Evolutionary conservation across 345 rosid species (phyloP).

Genomic region (Dovyalis caffra): DNA sequence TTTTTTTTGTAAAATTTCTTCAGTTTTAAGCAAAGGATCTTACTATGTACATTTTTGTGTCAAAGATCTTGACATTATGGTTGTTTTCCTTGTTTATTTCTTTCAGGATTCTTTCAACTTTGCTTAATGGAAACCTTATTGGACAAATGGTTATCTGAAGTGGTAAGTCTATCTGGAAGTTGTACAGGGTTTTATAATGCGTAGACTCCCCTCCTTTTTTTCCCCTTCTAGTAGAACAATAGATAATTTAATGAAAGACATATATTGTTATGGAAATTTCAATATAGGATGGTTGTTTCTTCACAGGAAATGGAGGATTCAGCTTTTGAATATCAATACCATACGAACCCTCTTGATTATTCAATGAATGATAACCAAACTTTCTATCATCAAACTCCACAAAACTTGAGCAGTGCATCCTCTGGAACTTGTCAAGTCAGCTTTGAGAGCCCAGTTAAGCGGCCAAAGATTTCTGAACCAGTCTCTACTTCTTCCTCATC

Average conservation of each 20-base stretch:
- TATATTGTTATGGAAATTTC: not conserved
- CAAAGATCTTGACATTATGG: too few relatives aligned
- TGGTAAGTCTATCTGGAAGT: too few relatives aligned
- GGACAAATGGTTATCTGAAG: not conserved
- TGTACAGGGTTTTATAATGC: too few relatives aligned
- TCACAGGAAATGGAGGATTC: constrained; percentile 34
- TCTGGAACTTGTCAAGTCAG: not conserved
- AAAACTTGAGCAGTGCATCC: not conserved
- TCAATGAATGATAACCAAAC: constrained; percentile 23
- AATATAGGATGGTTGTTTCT: not conserved
- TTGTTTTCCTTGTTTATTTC: not conserved
- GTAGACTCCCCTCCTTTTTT: too few relatives aligned
- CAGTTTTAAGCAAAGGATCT: too few relatives aligned
- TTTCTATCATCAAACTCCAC: constrained; percentile 13
- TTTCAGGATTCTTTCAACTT: not conserved
- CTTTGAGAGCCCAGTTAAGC: constrained; percentile 33
- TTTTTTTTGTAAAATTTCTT: too few relatives aligned
- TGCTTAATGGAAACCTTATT: not conserved
- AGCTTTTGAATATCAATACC: constrained; percentile 23
- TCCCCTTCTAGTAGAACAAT: too few relatives aligned
- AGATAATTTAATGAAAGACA: too few relatives aligned
- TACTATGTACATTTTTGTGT: too few relatives aligned
- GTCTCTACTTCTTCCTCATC: constrained; percentile 35
- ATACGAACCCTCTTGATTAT: constrained; percentile 25
- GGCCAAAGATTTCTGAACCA: constrained; percentile 25